These are phyloP conservation scores for Tetrahymena malaccensis DNA, from an alignment of 73 alveolate genomes.

Conservation along the genomic window DNA sequence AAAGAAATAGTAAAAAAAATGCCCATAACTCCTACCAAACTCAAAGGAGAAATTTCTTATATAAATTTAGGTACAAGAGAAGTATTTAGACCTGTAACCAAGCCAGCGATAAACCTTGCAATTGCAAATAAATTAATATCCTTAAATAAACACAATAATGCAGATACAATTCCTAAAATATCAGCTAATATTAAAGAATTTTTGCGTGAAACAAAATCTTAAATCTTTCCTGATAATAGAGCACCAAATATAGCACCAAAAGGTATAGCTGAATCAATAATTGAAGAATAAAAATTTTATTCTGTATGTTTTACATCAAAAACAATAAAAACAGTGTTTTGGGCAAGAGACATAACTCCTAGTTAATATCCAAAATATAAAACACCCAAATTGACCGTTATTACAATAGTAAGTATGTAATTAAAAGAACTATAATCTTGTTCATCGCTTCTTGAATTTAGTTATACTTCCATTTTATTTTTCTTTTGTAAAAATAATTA, in stretches of 20 bases:
- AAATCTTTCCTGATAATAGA: neutral
- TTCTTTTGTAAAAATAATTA: too few species aligned
- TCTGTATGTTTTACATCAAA: neutral
- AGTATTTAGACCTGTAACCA: neutral
- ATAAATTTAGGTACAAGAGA: neutral
- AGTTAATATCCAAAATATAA: neutral
- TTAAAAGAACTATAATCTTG: neutral
- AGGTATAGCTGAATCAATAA: neutral
- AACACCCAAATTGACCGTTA: neutral
- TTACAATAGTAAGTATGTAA: neutral
- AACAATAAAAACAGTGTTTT: neutral
- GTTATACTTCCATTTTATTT: too few species aligned
- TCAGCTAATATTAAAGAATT: neutral
- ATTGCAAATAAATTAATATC: too few species aligned
- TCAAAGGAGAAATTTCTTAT: neutral
- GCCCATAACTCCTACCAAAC: neutral
- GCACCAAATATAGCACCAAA: neutral
- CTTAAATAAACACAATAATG: neutral
- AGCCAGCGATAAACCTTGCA: neutral
- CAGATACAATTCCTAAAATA: neutral
- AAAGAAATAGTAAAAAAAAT: too few species aligned
- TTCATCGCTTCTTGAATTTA: neutral
- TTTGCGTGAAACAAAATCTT: neutral
- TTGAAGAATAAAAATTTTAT: neutral
- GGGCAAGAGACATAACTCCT: neutral